Percentiles rank a stretch among this genome's conserved stretches.
Evolutionary conservation across 1,284 basidiomycete species (phyloP).

Genomic region (Golubevia pallescens): DNA sequence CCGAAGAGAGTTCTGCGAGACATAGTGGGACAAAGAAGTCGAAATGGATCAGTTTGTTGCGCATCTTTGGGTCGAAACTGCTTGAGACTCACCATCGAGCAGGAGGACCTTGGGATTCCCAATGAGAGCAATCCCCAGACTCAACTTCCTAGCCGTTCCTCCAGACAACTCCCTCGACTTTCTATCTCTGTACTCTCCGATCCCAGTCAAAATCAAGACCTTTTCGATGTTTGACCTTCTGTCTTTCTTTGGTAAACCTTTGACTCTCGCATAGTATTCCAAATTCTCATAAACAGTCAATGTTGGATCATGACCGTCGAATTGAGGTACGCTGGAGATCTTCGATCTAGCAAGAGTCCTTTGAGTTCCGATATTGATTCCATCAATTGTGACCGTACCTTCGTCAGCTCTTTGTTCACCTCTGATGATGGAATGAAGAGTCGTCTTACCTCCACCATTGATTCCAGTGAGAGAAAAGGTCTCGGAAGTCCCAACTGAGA

Average conservation of each 20-base stretch:
- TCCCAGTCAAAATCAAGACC: slow-evolving; percentile 72
- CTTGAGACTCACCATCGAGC: too few relatives aligned
- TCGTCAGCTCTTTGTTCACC: slow-evolving; percentile 21
- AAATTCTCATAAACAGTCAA: slow-evolving; percentile 79
- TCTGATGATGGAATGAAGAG: slow-evolving; percentile 55
- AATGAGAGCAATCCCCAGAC: slow-evolving; percentile 78
- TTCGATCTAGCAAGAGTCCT: slow-evolving; percentile 21
- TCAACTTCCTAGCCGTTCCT: slow-evolving; percentile 74
- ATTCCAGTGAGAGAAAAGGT: slow-evolving; percentile 78
- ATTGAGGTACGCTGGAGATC: slow-evolving; percentile 69
- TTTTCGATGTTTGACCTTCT: slow-evolving; percentile 70
- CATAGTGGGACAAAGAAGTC: too few relatives aligned
- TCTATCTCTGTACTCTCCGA: slow-evolving; percentile 73
- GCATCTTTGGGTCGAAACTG: too few relatives aligned
- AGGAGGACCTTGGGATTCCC: slow-evolving; percentile 79
- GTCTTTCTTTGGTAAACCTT: slow-evolving; percentile 72
- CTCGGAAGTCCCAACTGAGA: slow-evolving; percentile 73
- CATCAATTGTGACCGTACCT: slow-evolving; percentile 21
- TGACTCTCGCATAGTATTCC: slow-evolving; percentile 65
- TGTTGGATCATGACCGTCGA: slow-evolving; percentile 79
- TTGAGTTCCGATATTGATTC: slow-evolving; percentile 16
- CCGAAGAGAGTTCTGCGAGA: slow-evolving; percentile 83
- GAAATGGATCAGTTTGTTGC: too few relatives aligned
- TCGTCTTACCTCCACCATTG: slow-evolving; percentile 79
- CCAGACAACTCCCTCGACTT: slow-evolving; percentile 77